Base-by-base conservation (phyloP, 192 early-diverging fungal genomes). In the Ambispora gerdemannii region DNA sequence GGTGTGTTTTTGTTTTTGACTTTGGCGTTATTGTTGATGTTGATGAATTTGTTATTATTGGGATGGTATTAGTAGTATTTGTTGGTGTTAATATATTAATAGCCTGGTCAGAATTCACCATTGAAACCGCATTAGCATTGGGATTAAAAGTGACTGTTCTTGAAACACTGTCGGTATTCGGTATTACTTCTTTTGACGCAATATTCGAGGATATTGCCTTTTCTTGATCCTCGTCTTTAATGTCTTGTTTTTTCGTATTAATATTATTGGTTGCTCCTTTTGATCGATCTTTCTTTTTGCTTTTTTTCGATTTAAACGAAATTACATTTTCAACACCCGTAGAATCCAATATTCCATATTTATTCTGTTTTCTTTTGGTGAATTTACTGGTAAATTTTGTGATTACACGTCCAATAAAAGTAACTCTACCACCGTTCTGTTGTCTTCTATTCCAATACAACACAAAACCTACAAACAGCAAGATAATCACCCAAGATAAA, bases 391-490 rank as follows among this genome's bases (percentile, higher is more conserved):
- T 15, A 10, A 43, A 15, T 6, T 10, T 43, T 43, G 38, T 15
- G 15, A 65, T 24, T 3, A 3, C 25, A 31, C 2, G 19, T 53
- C 53, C 32, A 2, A 33, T 4, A 3, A 20, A 67, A 67, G 19
- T 6, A 6, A 17, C 10, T n/a, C n/a, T n/a, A 33, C 17, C 24
- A 38, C 28, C 64, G 52, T 32, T 50, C 19, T 27, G 22, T 53
- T 34, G 15, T 34, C 10, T 35, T 67, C 13, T 32, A 55, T 53
- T 67, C 47, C 32, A 67, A 67, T 53, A 67, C 20, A 43, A 43
- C 15, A 67, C 0, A 53, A 35, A 8, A 31, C 65, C 61, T 1
- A 63, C n/a, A 53, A 52, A 11, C 15, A 50, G 7, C 2, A 35
- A n/a, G 49, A 52, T 52, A 10, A 51, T 53, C 2, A 35, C n/a